Evolutionary conservation across 1,139 yeast genomes (phyloP).

Genomic region (Entelexis paramagnoliae): DNA sequence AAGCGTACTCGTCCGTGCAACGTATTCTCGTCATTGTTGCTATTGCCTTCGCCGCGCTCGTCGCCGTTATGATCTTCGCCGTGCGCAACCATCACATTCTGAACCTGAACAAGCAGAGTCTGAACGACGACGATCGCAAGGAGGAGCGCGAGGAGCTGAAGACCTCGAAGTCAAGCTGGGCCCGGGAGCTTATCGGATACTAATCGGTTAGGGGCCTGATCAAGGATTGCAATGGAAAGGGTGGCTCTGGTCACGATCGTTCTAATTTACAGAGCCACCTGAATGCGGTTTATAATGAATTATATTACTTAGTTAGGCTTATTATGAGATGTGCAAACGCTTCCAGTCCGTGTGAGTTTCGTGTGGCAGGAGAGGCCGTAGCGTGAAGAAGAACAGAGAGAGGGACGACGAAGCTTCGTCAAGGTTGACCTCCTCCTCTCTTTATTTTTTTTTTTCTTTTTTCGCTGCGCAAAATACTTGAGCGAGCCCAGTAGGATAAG

Average conservation of each 20-base stretch:
- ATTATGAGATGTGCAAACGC: neutral
- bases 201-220: neutral
- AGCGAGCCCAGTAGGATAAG: no score
- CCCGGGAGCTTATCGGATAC: slow-evolving; percentile 1
- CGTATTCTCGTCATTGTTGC: slow-evolving; percentile 16
- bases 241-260: neutral
- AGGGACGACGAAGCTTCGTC: no score
- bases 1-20: slow-evolving; percentile 52
- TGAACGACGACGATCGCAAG: slow-evolving; percentile 19
- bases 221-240: no score
- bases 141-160: neutral
- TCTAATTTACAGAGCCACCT: neutral
- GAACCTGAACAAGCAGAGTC: slow-evolving; percentile 9
- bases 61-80: slow-evolving; percentile 8
- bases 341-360: no score
- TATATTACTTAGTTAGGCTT: neutral
- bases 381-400: no score
- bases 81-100: slow-evolving; percentile 9
- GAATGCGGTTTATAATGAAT: neutral
- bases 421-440: no score
- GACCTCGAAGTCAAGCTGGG: neutral
- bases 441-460: no score
- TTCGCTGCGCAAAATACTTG: no score
- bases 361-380: no score
- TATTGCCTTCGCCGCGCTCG: slow-evolving; percentile 14